Evolutionary conservation across 225 moss, liverwort and hornwort species (phyloP), one percentile per base, ranked within the genome.

Genomic region (Physcomitrium patens): DNA sequence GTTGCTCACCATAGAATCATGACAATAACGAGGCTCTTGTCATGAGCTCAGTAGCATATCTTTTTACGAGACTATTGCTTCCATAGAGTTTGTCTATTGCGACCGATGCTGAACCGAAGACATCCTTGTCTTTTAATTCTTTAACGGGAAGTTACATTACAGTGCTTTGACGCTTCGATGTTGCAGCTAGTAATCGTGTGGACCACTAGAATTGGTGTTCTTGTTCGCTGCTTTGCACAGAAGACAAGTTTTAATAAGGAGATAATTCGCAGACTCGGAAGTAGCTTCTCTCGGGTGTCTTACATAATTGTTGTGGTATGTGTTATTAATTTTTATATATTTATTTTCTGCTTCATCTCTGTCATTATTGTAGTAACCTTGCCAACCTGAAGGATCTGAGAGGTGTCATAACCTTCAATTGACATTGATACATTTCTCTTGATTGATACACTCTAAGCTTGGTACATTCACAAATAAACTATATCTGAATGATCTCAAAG

Each of bases 241-340:
- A 91, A 78, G 76, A 63, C 76, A 54, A 84, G 69, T 75, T 96
- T 96, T 76, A 89, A 96, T 73, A 81, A 91, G 67, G 96, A 96
- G 80, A 94, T 96, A 47, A 62, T 82, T 47, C 82, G 86, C 73
- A 86, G 88, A 64, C 78, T 96, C 82, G 96, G 96, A 75, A 90
- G 92, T 71, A 94, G 96, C 82, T 96, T 96, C 81, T 89, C 96
- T 73, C 89, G 89, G 79, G 81, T 84, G 57, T 81, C 96, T 10
- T 96, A 90, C 67, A 83, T 89, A 31, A 66, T 80, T 16, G 86
- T 94, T 31, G 92, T 96, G 94, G 96, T 96, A 78, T 46, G 75
- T 12, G 24, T n/a, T 16, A 4, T 31, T 23, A 11, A 53, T 78
- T 27, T 52, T 24, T 37, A 49, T 44, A 27, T 43, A 26, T 53